phyloP scores from a whole-genome alignment of 495 filamentous ascomycete genomes.

The Annulohypoxylon nitens region DNA sequence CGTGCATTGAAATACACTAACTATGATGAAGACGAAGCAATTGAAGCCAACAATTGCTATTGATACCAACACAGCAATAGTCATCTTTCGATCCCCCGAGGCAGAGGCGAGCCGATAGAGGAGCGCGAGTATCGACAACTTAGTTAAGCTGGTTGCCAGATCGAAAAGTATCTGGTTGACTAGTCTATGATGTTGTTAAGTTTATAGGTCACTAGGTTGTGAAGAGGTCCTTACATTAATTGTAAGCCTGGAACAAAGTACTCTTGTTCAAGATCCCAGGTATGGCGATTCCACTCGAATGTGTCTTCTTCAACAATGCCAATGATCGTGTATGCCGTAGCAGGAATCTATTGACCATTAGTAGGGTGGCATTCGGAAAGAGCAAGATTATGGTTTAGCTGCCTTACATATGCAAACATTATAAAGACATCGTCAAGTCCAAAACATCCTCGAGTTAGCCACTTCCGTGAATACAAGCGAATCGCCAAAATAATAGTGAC shows the following conservation, averaged over 20 bases:
- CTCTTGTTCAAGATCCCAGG: constrained; percentile 63
- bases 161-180: constrained; percentile 67
- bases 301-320: constrained; percentile 56
- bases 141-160: constrained; percentile 65
- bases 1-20: constrained; percentile 69
- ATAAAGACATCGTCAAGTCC: constrained; percentile 67
- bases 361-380: constrained; percentile 23
- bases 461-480: constrained; percentile 64
- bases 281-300: constrained; percentile 70
- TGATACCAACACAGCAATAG: constrained; percentile 53
- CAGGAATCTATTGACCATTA: constrained; percentile 42
- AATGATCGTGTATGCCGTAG: constrained; percentile 61
- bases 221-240: constrained; percentile 50
- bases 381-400: not conserved
- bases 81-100: constrained; percentile 41
- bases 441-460: constrained; percentile 57
- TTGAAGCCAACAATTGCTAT: constrained; percentile 62
- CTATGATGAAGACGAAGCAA: constrained; percentile 62
- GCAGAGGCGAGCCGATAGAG: constrained; percentile 50
- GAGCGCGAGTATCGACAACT: constrained; percentile 70
- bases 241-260: constrained; percentile 56
- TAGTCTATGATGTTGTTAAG: constrained; percentile 52
- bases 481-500: constrained; percentile 59
- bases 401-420: constrained; percentile 52
- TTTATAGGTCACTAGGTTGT: not conserved